Evolutionary conservation across 257 asterid genomes (phyloP), one percentile per base, ranked within the genome.

Genomic region (Nicotiana tabacum): DNA sequence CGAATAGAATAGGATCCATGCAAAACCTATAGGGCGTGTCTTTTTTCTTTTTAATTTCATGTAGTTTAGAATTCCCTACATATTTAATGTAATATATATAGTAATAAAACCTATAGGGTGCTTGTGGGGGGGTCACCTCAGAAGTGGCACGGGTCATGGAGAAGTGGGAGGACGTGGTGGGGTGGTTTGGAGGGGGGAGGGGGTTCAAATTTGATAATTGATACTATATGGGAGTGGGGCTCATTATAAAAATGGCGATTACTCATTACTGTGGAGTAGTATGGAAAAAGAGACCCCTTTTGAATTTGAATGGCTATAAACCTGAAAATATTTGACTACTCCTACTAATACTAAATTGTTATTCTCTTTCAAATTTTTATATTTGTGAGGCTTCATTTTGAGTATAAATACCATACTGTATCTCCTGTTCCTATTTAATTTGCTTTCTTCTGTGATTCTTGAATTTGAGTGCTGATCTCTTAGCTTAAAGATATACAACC

Each of bases 401-500:
- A 60, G 66, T 21, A 21, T 21, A 61, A 61, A 21, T 18, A 18
- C 3, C 10, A 3, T n/a, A 60, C 66, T n/a, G 66, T 62, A 24
- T 62, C 17, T 32, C 17, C 37, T 1, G 11, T 69, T 39, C 57
- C 33, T 43, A 21, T 11, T 70, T 70, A 10, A n/a, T n/a, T 69
- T 69, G 18, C 11, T 18, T 39, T 39, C 66, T 61, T 9, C 17
- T 62, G 12, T 62, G 15, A 5, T 62, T 62, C 58, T 70, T 43
- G 66, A 60, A n/a, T 18, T 60, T n/a, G 30, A n/a, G 66, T 62
- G 43, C 62, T 74, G 7, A 48, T 72, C 2, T 43, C 21, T 90
- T 91, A 80, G 95, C 95, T 93, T 92, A 84, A 92, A 91, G 91
- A 89, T 91, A 90, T 88, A 89, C 91, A 90, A 90, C 91, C 90